These are phyloP conservation scores for Mycena maculata DNA, from an alignment of 768 basidiomycete genomes.

Conservation along the genomic window DNA sequence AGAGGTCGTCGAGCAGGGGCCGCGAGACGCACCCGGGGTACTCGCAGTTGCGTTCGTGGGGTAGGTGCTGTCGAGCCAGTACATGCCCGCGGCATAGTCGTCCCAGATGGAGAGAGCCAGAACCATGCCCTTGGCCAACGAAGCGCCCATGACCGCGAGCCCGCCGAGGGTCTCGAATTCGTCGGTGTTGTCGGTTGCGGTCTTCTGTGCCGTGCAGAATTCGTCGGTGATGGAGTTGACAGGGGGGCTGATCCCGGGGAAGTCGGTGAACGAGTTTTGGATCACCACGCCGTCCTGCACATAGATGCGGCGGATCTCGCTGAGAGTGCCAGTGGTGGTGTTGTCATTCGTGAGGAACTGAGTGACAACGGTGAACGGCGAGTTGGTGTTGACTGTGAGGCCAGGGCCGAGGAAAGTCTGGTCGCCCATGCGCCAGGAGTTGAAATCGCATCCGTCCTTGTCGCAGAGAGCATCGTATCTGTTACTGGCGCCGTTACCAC, in stretches of 20 bases:
- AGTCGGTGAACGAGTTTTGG: slow-evolving; percentile 51
- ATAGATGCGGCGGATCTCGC: slow-evolving; percentile 58
- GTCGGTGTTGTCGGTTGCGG: slow-evolving; percentile 57
- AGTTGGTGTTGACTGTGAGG: slow-evolving; percentile 60
- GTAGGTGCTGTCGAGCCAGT: slow-evolving; percentile 47
- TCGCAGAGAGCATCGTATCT: too few species aligned
- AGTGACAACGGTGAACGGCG: slow-evolving; percentile 65
- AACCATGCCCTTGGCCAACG: slow-evolving; percentile 56
- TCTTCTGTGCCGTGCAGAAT: slow-evolving; percentile 56
- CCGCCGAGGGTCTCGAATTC: slow-evolving; percentile 56
- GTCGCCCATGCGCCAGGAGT: slow-evolving; percentile 66
- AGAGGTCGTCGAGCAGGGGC: slow-evolving; percentile 39
- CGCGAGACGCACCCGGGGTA: slow-evolving; percentile 33
- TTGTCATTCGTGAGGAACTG: slow-evolving; percentile 58
- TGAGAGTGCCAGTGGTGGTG: slow-evolving; percentile 51
- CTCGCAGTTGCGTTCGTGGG: slow-evolving; percentile 39
- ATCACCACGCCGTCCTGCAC: slow-evolving; percentile 58
- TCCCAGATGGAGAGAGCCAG: slow-evolving; percentile 57
- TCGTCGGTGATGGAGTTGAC: slow-evolving; percentile 53
- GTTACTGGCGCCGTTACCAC: too few species aligned
- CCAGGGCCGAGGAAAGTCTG: slow-evolving; percentile 58
- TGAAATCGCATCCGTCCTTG: slow-evolving; percentile 69
- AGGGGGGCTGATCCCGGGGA: slow-evolving; percentile 49
- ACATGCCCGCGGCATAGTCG: slow-evolving; percentile 51
- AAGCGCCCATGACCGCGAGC: slow-evolving; percentile 47